Evolutionary conservation across 148 eudicot genomes (phyloP).

Genomic region (Camellia granthamiana): DNA sequence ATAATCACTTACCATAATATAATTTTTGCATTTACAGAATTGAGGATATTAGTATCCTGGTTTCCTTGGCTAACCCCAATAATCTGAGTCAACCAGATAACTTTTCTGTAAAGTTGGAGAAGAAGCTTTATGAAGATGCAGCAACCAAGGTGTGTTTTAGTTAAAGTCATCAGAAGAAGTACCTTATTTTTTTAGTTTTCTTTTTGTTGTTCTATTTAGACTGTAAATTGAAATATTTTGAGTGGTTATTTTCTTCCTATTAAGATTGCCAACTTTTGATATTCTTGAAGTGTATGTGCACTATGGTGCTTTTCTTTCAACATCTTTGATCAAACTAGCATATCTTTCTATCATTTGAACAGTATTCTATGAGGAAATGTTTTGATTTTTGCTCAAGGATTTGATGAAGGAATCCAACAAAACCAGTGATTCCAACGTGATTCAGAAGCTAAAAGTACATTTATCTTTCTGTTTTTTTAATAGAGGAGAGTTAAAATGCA

Average conservation of each 20-base stretch:
- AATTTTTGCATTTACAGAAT: neutral
- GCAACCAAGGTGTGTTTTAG: neutral
- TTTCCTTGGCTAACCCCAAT: neutral
- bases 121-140: neutral
- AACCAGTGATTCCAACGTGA: neutral
- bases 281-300: neutral
- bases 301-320: neutral
- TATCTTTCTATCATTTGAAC: neutral
- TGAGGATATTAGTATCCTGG: neutral
- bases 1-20: neutral
- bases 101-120: neutral
- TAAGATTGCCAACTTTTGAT: neutral
- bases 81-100: neutral
- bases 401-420: too few species aligned
- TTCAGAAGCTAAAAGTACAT: too few species aligned
- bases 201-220: neutral
- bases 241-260: neutral
- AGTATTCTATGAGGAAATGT: neutral
- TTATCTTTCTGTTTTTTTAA: too few species aligned
- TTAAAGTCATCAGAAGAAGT: neutral
- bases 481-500: neutral
- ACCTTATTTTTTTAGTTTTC: neutral
- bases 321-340: neutral
- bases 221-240: neutral
- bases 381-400: neutral